phyloP scores from a whole-genome alignment of 2,329 filamentous ascomycete species.

The Lanzia echinophila region DNA sequence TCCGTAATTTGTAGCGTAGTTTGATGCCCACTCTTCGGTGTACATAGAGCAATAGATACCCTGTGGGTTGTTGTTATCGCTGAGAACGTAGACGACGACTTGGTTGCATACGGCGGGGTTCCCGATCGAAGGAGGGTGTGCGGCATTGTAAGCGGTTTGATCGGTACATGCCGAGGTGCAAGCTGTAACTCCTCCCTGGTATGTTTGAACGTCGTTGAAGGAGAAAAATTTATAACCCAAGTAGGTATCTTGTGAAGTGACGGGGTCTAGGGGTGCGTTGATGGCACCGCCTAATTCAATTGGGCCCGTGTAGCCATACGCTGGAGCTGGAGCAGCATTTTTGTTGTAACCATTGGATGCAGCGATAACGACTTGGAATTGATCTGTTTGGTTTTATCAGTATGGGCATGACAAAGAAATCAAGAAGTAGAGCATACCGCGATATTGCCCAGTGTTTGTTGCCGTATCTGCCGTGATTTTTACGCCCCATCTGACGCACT shows the following conservation, averaged over 20 bases:
- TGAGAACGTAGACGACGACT: slow-evolving; percentile 34
- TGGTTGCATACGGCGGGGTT: slow-evolving; percentile 33
- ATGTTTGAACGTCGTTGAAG: slow-evolving; percentile 17
- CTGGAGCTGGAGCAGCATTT: slow-evolving; percentile 13
- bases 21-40: slow-evolving; percentile 17
- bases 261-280: slow-evolving; percentile 27
- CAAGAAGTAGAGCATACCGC: slow-evolving; percentile 11
- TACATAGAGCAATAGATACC: slow-evolving; percentile 34
- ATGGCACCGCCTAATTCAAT: slow-evolving; percentile 28
- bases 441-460: slow-evolving; percentile 31
- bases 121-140: slow-evolving; percentile 26
- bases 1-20: slow-evolving; percentile 23
- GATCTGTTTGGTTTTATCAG: slow-evolving; percentile 8
- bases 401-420: not conserved
- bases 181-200: slow-evolving; percentile 13
- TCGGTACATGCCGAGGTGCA: slow-evolving; percentile 32
- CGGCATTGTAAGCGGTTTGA: slow-evolving; percentile 31
- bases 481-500: slow-evolving; percentile 33
- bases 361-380: slow-evolving; percentile 36
- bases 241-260: slow-evolving; percentile 24
- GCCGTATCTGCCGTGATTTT: slow-evolving; percentile 26
- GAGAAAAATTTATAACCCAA: slow-evolving; percentile 27
- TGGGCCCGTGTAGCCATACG: slow-evolving; percentile 19
- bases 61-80: slow-evolving; percentile 30
- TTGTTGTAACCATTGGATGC: slow-evolving; percentile 39